phyloP scores from a whole-genome alignment of 768 basidiomycete genomes.

The Mycena metata region DNA sequence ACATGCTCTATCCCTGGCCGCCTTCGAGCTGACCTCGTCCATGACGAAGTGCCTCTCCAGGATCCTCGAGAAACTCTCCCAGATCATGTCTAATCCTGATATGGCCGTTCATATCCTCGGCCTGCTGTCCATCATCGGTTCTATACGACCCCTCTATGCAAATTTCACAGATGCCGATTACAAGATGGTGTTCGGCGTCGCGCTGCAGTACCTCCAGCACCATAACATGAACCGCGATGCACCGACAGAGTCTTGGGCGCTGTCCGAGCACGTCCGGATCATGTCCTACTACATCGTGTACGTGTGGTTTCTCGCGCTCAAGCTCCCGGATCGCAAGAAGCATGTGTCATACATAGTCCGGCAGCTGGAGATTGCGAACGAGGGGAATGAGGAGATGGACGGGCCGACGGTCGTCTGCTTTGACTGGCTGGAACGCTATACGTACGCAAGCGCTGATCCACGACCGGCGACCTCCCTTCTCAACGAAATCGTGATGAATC shows the following conservation, averaged over 20 bases:
- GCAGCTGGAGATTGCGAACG: conserved; percentile 89
- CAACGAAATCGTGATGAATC: conserved; percentile 82
- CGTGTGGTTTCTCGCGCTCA: conserved; percentile 93
- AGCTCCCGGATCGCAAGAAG: conserved; percentile 81
- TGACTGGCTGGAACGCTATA: conserved; percentile 96
- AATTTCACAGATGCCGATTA: conserved; percentile 94
- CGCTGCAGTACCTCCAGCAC: conserved; percentile 92
- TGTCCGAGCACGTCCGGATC: conserved; percentile 92
- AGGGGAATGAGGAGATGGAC: conserved; percentile 79
- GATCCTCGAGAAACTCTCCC: conserved; percentile 88
- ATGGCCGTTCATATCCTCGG: conserved; percentile 98
- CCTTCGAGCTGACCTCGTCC: conserved; percentile 88
- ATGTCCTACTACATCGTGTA: conserved; percentile 94
- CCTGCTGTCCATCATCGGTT: conserved; percentile 89
- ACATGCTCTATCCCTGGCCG: conserved; percentile 88
- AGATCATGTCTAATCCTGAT: conserved; percentile 94
- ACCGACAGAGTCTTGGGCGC: conserved; percentile 81
- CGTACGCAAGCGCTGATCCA: conserved; percentile 94
- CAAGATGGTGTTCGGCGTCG: conserved; percentile 95
- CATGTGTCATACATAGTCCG: conserved; percentile 90
- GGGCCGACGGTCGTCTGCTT: conserved; percentile 96
- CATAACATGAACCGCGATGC: conserved; percentile 76
- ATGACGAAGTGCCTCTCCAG: conserved; percentile 83
- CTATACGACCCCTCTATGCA: conserved; percentile 81
- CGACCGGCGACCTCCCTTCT: conserved; percentile 86